Conservation (phyloP, 257 asterid genomes). For the Fraxinus cuspidata region DNA sequence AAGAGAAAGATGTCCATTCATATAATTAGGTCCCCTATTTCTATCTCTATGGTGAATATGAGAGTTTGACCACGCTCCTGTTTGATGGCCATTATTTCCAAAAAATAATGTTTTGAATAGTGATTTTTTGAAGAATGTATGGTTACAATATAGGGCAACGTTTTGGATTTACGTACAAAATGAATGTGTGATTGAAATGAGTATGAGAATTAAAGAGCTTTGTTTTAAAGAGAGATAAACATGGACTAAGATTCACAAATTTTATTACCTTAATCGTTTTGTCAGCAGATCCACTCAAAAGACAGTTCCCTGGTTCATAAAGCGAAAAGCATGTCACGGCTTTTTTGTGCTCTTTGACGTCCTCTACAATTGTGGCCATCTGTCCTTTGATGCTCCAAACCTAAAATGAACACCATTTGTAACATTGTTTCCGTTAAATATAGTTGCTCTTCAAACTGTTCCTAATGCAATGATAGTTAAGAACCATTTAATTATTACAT, state of each 20-base stretch:
- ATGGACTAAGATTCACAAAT: not conserved
- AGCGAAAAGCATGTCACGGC: constrained; percentile 78
- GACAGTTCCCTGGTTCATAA: constrained; percentile 71
- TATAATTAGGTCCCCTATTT: constrained; percentile 5
- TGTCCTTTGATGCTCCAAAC: constrained; percentile 90
- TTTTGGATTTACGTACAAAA: no score
- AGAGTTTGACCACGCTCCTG: not conserved
- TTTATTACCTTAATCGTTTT: constrained; percentile 73
- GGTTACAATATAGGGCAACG: no score
- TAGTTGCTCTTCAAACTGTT: not conserved
- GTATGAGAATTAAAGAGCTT: no score
- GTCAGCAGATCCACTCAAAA: constrained; percentile 81
- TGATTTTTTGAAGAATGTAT: no score
- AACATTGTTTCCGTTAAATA: not conserved
- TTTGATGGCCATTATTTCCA: no score
- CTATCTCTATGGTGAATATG: not conserved
- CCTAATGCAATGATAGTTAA: constrained; percentile 2
- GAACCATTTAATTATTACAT: not conserved
- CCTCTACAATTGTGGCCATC: constrained; percentile 57
- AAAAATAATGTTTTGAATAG: no score
- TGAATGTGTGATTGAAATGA: no score
- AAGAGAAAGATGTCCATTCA: constrained; percentile 8
- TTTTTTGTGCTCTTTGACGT: constrained; percentile 65
- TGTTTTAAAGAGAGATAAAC: no score
- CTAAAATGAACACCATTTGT: constrained; percentile 35